phyloP scores from a whole-genome alignment of 495 filamentous ascomycete species.

The Neurospora tetrasperma region DNA sequence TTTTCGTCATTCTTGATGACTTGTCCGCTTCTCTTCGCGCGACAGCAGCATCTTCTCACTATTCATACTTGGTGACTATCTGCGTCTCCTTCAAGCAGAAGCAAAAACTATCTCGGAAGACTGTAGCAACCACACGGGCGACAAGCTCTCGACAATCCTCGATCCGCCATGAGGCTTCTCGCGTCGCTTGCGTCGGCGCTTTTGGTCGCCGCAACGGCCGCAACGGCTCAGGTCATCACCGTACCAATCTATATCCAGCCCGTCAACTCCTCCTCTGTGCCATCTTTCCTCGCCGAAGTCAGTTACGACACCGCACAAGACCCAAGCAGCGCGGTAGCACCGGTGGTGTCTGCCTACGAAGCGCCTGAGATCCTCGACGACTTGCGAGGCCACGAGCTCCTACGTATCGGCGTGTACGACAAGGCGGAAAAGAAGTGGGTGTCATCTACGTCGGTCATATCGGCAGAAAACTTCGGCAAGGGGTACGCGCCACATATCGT shows the following conservation, averaged over 20 bases:
- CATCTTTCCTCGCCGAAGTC: constrained; percentile 37
- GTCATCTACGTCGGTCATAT: constrained; percentile 38
- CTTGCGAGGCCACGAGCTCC: constrained; percentile 18
- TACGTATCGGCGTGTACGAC: constrained; percentile 43
- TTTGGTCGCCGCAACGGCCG: constrained; percentile 20
- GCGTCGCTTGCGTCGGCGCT: constrained; percentile 15
- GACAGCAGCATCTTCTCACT: not conserved
- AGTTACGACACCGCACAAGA: constrained; percentile 28
- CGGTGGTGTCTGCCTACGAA: constrained; percentile 35
- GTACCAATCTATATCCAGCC: constrained; percentile 38
- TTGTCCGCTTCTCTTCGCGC: not conserved
- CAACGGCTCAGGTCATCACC: constrained; percentile 14
- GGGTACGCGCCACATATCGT: constrained; percentile 41
- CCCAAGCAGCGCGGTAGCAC: constrained; percentile 3
- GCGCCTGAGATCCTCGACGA: constrained; percentile 35
- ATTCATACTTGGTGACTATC: not conserved
- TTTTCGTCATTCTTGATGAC: not conserved
- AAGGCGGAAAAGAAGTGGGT: constrained; percentile 27
- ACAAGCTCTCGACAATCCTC: not conserved
- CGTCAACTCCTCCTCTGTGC: constrained; percentile 19
- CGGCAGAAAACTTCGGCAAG: constrained; percentile 41
- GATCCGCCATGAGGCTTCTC: not conserved
- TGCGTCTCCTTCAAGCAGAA: not conserved
- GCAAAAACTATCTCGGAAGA: not conserved
- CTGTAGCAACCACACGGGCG: not conserved